Base-by-base conservation (phyloP, 2,329 filamentous ascomycete species). In the Fusarium sp. region DNA sequence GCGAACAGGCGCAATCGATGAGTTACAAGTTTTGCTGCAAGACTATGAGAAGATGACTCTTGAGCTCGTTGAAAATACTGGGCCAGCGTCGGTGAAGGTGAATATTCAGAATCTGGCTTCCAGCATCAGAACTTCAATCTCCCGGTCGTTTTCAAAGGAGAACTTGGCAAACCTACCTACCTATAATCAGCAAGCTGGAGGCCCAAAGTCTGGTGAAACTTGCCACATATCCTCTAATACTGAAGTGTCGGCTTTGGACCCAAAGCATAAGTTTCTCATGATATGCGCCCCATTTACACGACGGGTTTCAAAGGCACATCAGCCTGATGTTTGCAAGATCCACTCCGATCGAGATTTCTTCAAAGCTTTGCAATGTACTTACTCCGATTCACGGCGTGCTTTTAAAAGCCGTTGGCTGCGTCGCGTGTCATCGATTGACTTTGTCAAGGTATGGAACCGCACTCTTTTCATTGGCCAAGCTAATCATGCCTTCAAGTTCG, bases 261-360 rank as follows among this genome's bases (percentile, higher is more conserved):
- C 45, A 33, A 40, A 43, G 4, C 53, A 54, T 17, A 62, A 35
- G 20, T 65, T 51, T 15, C 20, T 65, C 8, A 27, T 62, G 2
- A 15, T 65, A 1, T 62, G 62, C 14, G 39, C 56, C 7, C 53
- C 62, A 2, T 65, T 62, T 17, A 25, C 41, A 37, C 32, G 45
- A 15, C 56, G 40, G 9, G 53, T 32, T 3, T 44, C 39, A 2
- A 62, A 65, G 3, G 35, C 39, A 10, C 49, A 62, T 10, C 62
- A 65, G 15, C 62, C 58, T 6, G 58, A 65, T 44, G 54, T 65
- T 8, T 62, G 58, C 43, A 47, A 41, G 4, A 46, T 65, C 9
- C 23, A 50, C 19, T 62, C 62, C 0, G 62, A 65, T 7, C 49
- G 40, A 2, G 62, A 65, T 15, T 49, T 58, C 14, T 57, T 65